Base-by-base conservation (phyloP, 2,329 filamentous ascomycete genomes). In the Venturia aucupariae region DNA sequence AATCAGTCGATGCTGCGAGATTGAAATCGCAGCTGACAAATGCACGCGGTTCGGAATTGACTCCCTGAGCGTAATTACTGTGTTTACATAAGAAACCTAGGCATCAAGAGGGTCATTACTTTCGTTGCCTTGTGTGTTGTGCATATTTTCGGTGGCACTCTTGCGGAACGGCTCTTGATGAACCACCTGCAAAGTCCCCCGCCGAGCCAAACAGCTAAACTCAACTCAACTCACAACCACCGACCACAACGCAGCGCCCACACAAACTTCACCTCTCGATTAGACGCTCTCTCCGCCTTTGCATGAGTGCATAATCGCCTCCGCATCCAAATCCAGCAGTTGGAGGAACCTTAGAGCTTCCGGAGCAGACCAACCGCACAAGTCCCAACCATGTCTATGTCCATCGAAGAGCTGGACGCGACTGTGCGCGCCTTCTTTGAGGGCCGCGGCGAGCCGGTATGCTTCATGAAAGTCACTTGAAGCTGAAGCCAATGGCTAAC, bases 381-480 rank as follows among this genome's bases (percentile, higher is more conserved):
- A 32, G 41, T 38, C 42, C 32, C 32, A 60, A 65, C 44, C 41
- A 65, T 65, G 64, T 54, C 64, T 55, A 62, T 62, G 64, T 64
- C 89, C 73, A 93, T 99, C 78, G 86, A 89, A 78, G 94, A 99
- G 86, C 87, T 99, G 82, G 94, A 99, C 85, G 88, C 84, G 78
- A 94, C 92, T 70, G 93, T 97, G 83, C 92, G 90, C 77, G 87
- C 90, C 81, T 97, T 99, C 80, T 99, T 96, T 75, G 93, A 97
- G 81, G 92, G 92, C 76, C 90, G 93, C 77, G 94, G 94, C 72
- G 91, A 97, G 67, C 85, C 92, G 82, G 92, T 96, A 82, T 72
- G 87, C 30, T 79, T 67, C 64, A 69, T 62, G 30, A 17, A 8
- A 62, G 46, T 60, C 48, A 42, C 57, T 17, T n/a, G 59, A 38